Percentiles rank a stretch among this genome's conserved stretches.
These are phyloP conservation scores for Sporothrix dimorphospora DNA, from an alignment of 2,329 filamentous ascomycete species.

Conservation along the genomic window DNA sequence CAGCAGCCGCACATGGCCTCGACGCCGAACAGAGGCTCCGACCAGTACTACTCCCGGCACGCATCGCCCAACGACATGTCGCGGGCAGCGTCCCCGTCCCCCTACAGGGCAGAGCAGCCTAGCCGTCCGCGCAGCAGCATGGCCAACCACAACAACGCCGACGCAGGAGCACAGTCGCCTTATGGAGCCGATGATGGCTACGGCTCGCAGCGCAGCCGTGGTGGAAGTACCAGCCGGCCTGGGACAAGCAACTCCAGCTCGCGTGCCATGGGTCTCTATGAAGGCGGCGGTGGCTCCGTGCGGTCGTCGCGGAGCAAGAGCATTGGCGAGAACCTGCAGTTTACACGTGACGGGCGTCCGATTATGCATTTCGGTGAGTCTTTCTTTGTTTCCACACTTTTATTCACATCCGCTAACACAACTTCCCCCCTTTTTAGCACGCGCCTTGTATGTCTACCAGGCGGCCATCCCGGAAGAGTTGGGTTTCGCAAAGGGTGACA, in stretches of 20 bases:
- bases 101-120: conserved; percentile 50
- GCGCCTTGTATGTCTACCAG: conserved; percentile 91
- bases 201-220: conserved; percentile 58
- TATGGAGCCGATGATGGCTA: conserved; percentile 56
- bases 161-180: conserved; percentile 70
- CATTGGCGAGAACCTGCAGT: conserved; percentile 81
- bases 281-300: conserved; percentile 48
- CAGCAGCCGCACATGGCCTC: conserved; percentile 37
- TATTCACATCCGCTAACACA: conserved; percentile 26
- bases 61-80: conserved; percentile 55
- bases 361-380: conserved; percentile 91
- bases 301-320: conserved; percentile 76
- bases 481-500: conserved; percentile 88
- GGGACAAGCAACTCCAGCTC: conserved; percentile 48
- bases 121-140: conserved; percentile 56
- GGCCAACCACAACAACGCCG: conserved; percentile 44
- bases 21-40: conserved; percentile 51
- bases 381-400: conserved; percentile 3
- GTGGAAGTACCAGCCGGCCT: conserved; percentile 49
- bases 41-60: conserved; percentile 56
- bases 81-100: conserved; percentile 51
- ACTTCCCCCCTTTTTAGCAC: conserved; percentile 62
- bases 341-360: conserved; percentile 81
- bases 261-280: conserved; percentile 60
- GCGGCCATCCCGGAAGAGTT: conserved; percentile 95